These are phyloP conservation scores for Coemansia sp. DNA, from an alignment of 192 early-diverging fungal genomes.

Conservation along the genomic window DNA sequence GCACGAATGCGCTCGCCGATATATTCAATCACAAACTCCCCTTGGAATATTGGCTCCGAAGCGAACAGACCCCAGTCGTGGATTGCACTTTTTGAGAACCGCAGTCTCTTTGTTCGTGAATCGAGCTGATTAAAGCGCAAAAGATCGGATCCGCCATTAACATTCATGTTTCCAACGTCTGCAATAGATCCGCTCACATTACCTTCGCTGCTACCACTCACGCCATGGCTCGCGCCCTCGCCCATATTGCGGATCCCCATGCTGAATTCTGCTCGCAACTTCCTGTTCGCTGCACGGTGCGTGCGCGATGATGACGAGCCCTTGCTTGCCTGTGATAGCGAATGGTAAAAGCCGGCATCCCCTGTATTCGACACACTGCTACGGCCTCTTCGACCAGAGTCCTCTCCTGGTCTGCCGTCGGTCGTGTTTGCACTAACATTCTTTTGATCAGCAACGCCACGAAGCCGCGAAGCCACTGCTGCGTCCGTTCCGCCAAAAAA, in stretches of 20 bases:
- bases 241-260: constrained; percentile 63
- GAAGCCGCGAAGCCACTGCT: constrained; percentile 51
- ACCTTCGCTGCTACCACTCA: not conserved
- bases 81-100: constrained; percentile 90
- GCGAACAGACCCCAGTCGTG: constrained; percentile 99
- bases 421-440: not conserved
- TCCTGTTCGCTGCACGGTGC: constrained; percentile 68
- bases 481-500: constrained; percentile 53
- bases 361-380: constrained; percentile 12
- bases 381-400: constrained; percentile 10
- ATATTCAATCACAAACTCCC: constrained; percentile 98
- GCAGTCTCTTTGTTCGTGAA: constrained; percentile 83
- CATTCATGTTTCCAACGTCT: constrained; percentile 2
- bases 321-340: constrained; percentile 44
- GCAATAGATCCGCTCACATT: not conserved
- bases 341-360: constrained; percentile 36
- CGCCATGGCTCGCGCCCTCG: constrained; percentile 6
- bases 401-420: constrained; percentile 8
- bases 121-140: constrained; percentile 93
- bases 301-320: constrained; percentile 64
- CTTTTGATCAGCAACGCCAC: constrained; percentile 29
- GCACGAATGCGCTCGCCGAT: constrained; percentile 95
- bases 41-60: constrained; percentile 84
- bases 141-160: constrained; percentile 58
- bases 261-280: constrained; percentile 56